Evolutionary conservation across 495 filamentous ascomycete species (phyloP).

Genomic region (Sordaria brevicollis): DNA sequence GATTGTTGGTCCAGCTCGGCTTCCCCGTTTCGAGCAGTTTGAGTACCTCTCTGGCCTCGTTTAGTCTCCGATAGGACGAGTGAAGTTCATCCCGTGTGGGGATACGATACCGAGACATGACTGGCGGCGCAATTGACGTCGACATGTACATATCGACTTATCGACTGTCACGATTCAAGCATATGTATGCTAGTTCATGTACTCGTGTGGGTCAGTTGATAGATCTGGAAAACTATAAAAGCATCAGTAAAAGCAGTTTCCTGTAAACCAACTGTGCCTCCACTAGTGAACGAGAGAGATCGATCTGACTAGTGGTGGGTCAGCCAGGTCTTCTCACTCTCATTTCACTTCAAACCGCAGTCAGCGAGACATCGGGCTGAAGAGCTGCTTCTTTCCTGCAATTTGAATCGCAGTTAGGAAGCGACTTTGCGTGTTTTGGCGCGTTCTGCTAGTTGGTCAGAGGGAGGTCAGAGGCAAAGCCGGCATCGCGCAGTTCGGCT

Average conservation of each 20-base stretch:
- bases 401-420: neutral
- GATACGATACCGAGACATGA: neutral
- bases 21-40: neutral
- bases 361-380: neutral
- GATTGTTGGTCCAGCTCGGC: neutral
- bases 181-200: neutral
- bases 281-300: neutral
- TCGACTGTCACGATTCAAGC: neutral
- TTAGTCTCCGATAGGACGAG: neutral
- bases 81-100: neutral
- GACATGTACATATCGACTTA: neutral
- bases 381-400: neutral
- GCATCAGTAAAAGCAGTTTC: neutral
- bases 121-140: neutral
- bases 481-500: neutral
- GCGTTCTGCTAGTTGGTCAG: neutral
- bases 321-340: neutral
- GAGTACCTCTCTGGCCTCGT: neutral
- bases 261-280: neutral
- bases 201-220: neutral
- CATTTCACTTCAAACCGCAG: neutral
- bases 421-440: neutral
- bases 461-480: neutral
- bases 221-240: neutral
- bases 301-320: neutral